phyloP scores from a whole-genome alignment of 2,329 filamentous ascomycete species.

The Arthrobotrys sinensis region DNA sequence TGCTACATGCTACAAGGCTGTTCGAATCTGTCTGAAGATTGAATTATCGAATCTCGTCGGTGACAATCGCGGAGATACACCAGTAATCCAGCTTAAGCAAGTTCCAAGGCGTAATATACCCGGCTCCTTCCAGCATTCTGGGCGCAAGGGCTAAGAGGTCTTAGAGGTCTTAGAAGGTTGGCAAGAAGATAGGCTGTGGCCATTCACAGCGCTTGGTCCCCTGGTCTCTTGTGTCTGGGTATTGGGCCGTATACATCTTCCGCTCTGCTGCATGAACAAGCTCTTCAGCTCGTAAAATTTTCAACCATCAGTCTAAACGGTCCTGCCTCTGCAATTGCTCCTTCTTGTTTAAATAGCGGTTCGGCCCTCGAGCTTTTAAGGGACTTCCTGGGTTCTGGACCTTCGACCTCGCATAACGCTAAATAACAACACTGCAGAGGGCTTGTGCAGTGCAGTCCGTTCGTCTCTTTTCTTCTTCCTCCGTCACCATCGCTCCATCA shows the following conservation, averaged over 20 bases:
- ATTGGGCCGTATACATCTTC: slow-evolving; percentile 30
- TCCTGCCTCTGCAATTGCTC: not conserved
- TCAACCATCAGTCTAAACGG: slow-evolving; percentile 8
- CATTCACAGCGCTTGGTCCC: slow-evolving; percentile 54
- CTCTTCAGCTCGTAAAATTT: slow-evolving; percentile 16
- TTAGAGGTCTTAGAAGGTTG: slow-evolving; percentile 37
- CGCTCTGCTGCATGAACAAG: slow-evolving; percentile 26
- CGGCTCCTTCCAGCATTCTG: slow-evolving; percentile 40
- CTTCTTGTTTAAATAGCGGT: slow-evolving; percentile 20
- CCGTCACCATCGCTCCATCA: slow-evolving; percentile 11
- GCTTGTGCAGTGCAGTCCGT: no score
- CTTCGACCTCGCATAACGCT: slow-evolving; percentile 6
- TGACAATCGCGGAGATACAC: slow-evolving; percentile 16
- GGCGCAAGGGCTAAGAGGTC: slow-evolving; percentile 46
- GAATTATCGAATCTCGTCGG: slow-evolving; percentile 19
- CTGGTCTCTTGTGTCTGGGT: slow-evolving; percentile 11
- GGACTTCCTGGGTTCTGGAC: not conserved
- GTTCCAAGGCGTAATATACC: slow-evolving; percentile 38
- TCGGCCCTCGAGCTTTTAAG: not conserved
- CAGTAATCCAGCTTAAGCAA: not conserved
- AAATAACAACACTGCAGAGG: no score
- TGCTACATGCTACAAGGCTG: slow-evolving; percentile 17
- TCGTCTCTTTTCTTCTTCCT: slow-evolving; percentile 19
- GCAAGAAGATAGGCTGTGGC: slow-evolving; percentile 41
- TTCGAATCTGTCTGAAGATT: slow-evolving; percentile 15